Evolutionary conservation across 2,329 filamentous ascomycete genomes (phyloP).

Genomic region (Fusarium bactridioides): DNA sequence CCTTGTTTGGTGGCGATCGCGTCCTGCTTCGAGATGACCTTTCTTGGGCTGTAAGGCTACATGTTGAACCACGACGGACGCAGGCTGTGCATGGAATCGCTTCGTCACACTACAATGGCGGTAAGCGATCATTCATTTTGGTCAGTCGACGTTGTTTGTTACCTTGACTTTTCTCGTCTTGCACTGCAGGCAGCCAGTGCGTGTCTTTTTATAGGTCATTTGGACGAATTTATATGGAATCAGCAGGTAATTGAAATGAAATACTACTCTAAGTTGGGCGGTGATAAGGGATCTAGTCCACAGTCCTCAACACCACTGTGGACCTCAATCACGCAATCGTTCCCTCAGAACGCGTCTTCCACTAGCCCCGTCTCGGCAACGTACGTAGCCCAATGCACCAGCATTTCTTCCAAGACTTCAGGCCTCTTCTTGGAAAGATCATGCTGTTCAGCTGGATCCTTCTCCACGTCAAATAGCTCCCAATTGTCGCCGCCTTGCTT

Average conservation of each 20-base stretch:
- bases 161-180: constrained; percentile 2
- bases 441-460: constrained; percentile 5
- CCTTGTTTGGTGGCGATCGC: not conserved
- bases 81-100: not conserved
- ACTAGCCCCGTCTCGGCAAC: constrained; percentile 5
- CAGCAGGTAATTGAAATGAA: not conserved
- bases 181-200: not conserved
- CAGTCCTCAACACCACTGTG: not conserved
- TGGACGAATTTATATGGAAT: not conserved
- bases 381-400: not conserved
- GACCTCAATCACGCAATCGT: not conserved
- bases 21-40: not conserved
- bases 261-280: not conserved
- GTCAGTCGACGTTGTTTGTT: not conserved
- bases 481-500: not conserved
- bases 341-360: not conserved
- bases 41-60: not conserved
- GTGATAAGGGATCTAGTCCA: not conserved
- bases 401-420: constrained; percentile 11
- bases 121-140: not conserved
- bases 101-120: not conserved
- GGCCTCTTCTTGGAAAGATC: not conserved
- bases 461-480: constrained; percentile 12
- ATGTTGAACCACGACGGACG: not conserved
- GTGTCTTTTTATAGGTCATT: constrained; percentile 1